Conservation (phyloP, 768 basidiomycete species). For the Mycena alexandri region DNA sequence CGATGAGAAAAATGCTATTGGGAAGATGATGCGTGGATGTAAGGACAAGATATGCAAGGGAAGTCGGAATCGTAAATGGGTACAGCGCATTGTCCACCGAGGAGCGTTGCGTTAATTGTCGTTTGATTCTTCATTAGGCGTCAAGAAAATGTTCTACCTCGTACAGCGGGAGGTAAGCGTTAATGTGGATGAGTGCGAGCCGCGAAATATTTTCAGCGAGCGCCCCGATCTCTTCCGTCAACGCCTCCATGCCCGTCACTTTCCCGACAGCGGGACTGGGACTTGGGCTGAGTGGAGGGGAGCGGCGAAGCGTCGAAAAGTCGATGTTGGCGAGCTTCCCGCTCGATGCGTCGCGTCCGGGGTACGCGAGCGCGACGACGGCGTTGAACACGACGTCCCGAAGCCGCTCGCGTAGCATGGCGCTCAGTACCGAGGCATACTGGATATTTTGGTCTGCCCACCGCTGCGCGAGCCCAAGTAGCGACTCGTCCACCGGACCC, state of each 20-base stretch:
- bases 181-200: conserved; percentile 79
- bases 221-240: conserved; percentile 71
- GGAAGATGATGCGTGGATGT: conserved; percentile 12
- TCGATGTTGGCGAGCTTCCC: conserved; percentile 46
- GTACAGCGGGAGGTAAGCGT: conserved; percentile 83
- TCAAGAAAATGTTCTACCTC: conserved; percentile 72
- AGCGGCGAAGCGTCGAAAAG: conserved; percentile 37
- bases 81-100: conserved; percentile 1
- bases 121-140: conserved; percentile 22
- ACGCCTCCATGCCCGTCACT: conserved; percentile 77
- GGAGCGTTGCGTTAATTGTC: conserved; percentile 12
- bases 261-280: conserved; percentile 42
- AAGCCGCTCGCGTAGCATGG: conserved; percentile 72
- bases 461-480: conserved; percentile 71
- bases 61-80: not conserved
- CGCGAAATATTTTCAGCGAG: conserved; percentile 79
- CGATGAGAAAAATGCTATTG: conserved; percentile 14
- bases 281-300: conserved; percentile 25
- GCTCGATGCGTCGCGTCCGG: conserved; percentile 54
- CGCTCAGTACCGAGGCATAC: conserved; percentile 67
- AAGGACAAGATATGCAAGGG: conserved; percentile 14
- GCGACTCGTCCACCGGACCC: conserved; percentile 53
- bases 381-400: conserved; percentile 72
- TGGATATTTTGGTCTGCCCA: conserved; percentile 82
- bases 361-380: conserved; percentile 67